Base-by-base conservation (phyloP, 2,329 filamentous ascomycete species). In the Phialophora verrucosa region DNA sequence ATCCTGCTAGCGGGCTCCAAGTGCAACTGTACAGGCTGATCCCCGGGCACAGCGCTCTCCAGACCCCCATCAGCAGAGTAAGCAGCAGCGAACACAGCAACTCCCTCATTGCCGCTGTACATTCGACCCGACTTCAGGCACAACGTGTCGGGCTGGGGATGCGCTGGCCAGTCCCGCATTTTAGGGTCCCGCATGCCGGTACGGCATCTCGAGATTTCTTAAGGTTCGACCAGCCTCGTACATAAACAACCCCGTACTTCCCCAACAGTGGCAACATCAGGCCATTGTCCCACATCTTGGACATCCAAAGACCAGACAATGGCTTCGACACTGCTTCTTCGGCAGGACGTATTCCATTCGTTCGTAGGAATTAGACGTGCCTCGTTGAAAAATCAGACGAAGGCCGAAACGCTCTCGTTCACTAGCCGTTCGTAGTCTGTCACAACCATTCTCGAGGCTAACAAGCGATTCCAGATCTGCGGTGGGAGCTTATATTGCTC, bases 181-280 rank as follows among this genome's bases (percentile, higher is more conserved):
- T 56, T 62, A 62, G 60, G 23, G 60, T 62, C 60, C 60, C 60
- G 60, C 60, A 47, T 17, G 10, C 23, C 20, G 49, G 38, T 17
- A 44, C 38, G 17, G 38, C 38, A 44, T 44, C 5, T 44, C 17
- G 14, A 44, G 38, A 20, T 44, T 17, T 44, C 17, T 25, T 20
- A 7, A 7, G 38, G 38, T 8, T 44, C 38, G 8, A 44, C 38
- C 38, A 44, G 17, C 38, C 38, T 44, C 38, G 38, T n/a, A 6
- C 32, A 11, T 12, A 4, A 4, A 2, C 10, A 12, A 35, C 38
- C 38, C 14, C 14, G 17, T 44, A n/a, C 38, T 17, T 27, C 25
- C 49, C 49, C 49, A 17, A 51, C 25, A 20, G 27, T 51, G 14
- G 20, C 49, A 14, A 35, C 20, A 31, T 27, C 12, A 44, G 31